Evolutionary conservation across 805 yeast genomes (phyloP), one percentile per base, ranked within the genome.

Genomic region (Candida nemodendra): DNA sequence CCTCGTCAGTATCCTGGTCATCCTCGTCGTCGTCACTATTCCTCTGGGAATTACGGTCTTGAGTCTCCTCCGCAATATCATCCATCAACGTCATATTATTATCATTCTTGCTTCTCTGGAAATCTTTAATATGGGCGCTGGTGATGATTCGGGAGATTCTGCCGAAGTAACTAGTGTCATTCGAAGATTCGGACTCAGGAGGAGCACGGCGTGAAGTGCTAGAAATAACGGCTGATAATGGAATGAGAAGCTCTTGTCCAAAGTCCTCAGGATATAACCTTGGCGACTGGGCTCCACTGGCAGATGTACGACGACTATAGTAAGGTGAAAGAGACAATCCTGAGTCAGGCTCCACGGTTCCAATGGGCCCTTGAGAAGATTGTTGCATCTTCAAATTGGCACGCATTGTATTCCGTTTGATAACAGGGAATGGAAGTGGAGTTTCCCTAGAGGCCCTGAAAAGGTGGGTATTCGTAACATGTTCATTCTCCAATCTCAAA

Each of bases 401-500:
- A 6, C 26, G 21, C 2, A 31, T 8, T 12, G 24, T 25, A 19
- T 30, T 48, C 17, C 52, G 34, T 12, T 36, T 35, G 13, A 42
- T 68, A 5, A 75, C 58, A 2, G 78, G 74, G 47, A 88, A 90
- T 0, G 98, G 98, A 36, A 90, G 64, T 2, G 90, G 84, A 9
- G 87, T 67, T 44, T 91, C 96, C 41, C 93, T 77, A 9, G 93
- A 81, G 0, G 96, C 97, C 47, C 93, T 74, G 61, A 82, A 85
- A 28, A 87, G 63, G 34, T 78, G 79, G 8, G 87, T 95, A 57
- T 91, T 91, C 0, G 96, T 80, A 32, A 89, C 81, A 61, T 91
- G 98, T 61, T 93, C 97, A 62, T 91, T 93, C 53, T 91, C 99
- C 73, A 91, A 81, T 65, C 99, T 79, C 66, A 91, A 81, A 34